Evolutionary conservation across 2,329 filamentous ascomycete genomes (phyloP), one percentile per base, ranked within the genome.

Genomic region (Neofusicoccum cordaticola): DNA sequence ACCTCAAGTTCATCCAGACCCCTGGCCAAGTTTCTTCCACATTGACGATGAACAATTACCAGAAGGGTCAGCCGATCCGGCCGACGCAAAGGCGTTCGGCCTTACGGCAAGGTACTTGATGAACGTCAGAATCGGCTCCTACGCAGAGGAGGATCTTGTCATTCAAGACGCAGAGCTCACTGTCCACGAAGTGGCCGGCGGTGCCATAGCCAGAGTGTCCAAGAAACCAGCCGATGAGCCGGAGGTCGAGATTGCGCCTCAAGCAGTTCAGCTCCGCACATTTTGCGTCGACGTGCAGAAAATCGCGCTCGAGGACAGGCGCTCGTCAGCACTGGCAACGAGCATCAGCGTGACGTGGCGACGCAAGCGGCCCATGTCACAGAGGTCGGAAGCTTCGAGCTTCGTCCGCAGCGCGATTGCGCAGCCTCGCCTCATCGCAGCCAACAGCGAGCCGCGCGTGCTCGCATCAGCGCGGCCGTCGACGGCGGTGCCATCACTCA

Each of bases 11-110:
- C 90, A 97, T 75, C 77, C 84, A 0, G 88, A 90, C 56, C 83
- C 87, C 2, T 99, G 95, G 94, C 93, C 95, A 1, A 93, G 89
- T 74, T 88, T 96, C 70, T 99, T 98, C 76, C 84, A 88, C 61
- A 80, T 85, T 17, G 84, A 87, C 44, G 73, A 77, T n/a, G 71
- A 71, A 8, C 71, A 75, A 47, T 67, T 67, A 39, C 75, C 79
- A 12, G 71, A 75, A 11, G 64, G 68, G 2, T 71, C 78, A 15
- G 70, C 75, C 2, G 72, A 73, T 3, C 67, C 72, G 19, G 68
- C 70, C 35, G 63, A 68, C 19, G 66, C 67, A 65, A 72, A 31
- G 72, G 77, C 34, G 0, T 79, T 81, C 65, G 94, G 94, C 0
- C 81, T 98, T 13, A 82, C 86, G 4, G 94, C 98, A 72, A 87